A percentile compares a stretch with the other conserved stretches of the same genome.
Evolutionary conservation across 176 grass and related monocot species (phyloP).

Genomic region (Oryza brachyantha): DNA sequence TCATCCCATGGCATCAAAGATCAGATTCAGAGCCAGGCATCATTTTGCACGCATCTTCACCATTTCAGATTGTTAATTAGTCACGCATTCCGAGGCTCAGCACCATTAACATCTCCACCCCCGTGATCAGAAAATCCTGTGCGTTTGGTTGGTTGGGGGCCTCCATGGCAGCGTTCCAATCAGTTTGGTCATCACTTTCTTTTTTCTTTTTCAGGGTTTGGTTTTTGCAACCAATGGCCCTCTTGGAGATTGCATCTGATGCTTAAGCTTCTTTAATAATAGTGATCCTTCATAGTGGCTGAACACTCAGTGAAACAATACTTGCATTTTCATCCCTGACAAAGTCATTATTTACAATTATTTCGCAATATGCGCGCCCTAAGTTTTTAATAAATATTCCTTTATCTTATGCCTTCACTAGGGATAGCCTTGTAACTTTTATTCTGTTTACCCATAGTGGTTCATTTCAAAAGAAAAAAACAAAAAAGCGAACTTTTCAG

Average conservation of each 20-base stretch:
- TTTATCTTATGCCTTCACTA: too few relatives aligned
- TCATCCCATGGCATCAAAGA: background rate
- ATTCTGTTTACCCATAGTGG: too few relatives aligned
- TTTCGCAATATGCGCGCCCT: too few relatives aligned
- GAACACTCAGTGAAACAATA: background rate
- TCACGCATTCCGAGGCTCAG: background rate
- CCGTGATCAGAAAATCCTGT: constrained; percentile 9
- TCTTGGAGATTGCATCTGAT: background rate
- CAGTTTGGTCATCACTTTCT: background rate
- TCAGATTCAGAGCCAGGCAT: constrained; percentile 38
- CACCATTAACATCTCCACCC: background rate
- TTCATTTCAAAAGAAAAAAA: too few relatives aligned
- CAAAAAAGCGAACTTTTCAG: background rate
- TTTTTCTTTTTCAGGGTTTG: background rate
- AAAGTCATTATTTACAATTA: background rate
- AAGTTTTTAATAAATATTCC: too few relatives aligned
- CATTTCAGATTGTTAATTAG: background rate
- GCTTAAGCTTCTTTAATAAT: background rate
- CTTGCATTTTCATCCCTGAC: background rate
- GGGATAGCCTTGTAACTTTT: too few relatives aligned
- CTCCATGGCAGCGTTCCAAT: background rate
- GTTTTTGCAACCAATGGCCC: background rate
- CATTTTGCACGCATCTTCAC: background rate
- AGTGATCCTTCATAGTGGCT: background rate
- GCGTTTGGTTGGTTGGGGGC: constrained; percentile 12